A percentile compares a stretch with the other conserved stretches of the same genome.
These are phyloP conservation scores for Yarrowia sp. DNA, from an alignment of 805 yeast genomes.

Conservation along the genomic window DNA sequence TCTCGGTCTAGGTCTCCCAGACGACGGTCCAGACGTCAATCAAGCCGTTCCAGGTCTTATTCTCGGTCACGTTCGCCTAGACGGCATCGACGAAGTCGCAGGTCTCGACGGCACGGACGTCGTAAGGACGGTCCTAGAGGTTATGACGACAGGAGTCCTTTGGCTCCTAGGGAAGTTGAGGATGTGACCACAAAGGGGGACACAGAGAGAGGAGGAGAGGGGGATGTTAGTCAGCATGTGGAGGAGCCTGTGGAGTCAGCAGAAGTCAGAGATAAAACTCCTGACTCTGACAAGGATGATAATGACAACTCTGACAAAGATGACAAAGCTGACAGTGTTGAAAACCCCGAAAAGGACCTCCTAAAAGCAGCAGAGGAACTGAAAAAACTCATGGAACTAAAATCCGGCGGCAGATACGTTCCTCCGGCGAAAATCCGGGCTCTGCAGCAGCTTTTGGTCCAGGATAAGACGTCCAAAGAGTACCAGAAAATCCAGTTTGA, in stretches of 20 bases:
- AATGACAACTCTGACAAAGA: too few relatives aligned
- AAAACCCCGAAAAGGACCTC: background rate
- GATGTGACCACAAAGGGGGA: background rate
- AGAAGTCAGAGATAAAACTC: too few relatives aligned
- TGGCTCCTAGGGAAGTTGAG: background rate
- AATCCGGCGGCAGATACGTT: constrained; percentile 49
- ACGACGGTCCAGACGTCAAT: background rate
- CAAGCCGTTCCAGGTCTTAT: background rate
- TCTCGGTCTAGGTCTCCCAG: background rate
- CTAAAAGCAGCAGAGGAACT: background rate
- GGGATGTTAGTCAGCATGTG: too few relatives aligned
- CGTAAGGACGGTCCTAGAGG: constrained; percentile 17
- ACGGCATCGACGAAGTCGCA: background rate
- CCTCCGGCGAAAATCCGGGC: constrained; percentile 53
- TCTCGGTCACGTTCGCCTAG: background rate
- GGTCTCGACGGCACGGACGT: background rate
- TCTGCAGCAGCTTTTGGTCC: constrained; percentile 40
- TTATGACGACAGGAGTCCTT: background rate
- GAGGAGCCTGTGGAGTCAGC: too few relatives aligned
- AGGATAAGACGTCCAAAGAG: constrained; percentile 39
- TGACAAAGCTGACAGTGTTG: too few relatives aligned
- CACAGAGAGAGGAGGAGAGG: background rate
- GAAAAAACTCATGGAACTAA: constrained; percentile 30
- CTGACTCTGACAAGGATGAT: too few relatives aligned
- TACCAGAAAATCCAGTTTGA: constrained; percentile 60